Evolutionary conservation across 2,329 filamentous ascomycete species (phyloP).

Genomic region (Diaporthe citri): DNA sequence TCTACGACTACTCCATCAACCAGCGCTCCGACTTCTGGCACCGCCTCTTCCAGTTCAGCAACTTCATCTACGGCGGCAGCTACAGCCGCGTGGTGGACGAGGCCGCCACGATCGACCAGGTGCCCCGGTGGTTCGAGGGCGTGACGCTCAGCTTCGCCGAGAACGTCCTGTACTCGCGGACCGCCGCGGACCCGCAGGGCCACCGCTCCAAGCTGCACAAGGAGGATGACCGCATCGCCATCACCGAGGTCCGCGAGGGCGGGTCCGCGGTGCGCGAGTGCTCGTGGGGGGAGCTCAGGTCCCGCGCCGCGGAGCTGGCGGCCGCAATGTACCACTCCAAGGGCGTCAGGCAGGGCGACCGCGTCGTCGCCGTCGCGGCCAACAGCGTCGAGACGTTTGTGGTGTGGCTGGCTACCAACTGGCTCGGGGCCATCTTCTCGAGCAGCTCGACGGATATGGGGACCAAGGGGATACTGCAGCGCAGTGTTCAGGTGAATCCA

Average conservation of each 20-base stretch:
- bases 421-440: slow-evolving; percentile 81
- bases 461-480: slow-evolving; percentile 80
- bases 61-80: slow-evolving; percentile 73
- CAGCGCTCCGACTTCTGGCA: slow-evolving; percentile 75
- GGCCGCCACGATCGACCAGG: slow-evolving; percentile 73
- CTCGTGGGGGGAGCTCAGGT: slow-evolving; percentile 76
- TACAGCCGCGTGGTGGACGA: slow-evolving; percentile 76
- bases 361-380: slow-evolving; percentile 80
- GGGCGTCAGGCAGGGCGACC: slow-evolving; percentile 78
- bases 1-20: slow-evolving; percentile 77
- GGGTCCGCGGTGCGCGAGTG: slow-evolving; percentile 67
- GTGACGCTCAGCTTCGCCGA: slow-evolving; percentile 83
- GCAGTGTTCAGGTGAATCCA: slow-evolving; percentile 80
- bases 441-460: slow-evolving; percentile 88
- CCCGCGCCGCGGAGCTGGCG: slow-evolving; percentile 68
- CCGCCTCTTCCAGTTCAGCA: slow-evolving; percentile 70
- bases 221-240: slow-evolving; percentile 77
- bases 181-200: slow-evolving; percentile 52
- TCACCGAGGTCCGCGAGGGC: slow-evolving; percentile 81
- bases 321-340: slow-evolving; percentile 72
- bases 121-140: slow-evolving; percentile 84
- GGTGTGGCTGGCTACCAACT: slow-evolving; percentile 77
- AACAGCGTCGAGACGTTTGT: slow-evolving; percentile 82
- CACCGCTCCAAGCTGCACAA: slow-evolving; percentile 69
- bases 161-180: slow-evolving; percentile 77